These are phyloP conservation scores for Infundibulicybe gibba DNA, from an alignment of 768 basidiomycete genomes.

Conservation along the genomic window DNA sequence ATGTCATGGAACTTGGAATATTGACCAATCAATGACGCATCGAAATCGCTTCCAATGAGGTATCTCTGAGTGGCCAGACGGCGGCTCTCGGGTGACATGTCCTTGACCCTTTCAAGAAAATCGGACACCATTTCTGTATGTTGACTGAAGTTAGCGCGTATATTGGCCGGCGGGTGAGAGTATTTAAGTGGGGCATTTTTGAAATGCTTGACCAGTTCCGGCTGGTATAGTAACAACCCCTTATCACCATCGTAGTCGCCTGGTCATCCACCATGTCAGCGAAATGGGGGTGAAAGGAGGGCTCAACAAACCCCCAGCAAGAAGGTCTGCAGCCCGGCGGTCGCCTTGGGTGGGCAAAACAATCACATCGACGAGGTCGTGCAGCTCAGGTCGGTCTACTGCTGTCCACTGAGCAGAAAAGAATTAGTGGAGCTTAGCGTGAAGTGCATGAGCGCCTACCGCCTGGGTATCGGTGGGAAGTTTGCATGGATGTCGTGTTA, in stretches of 20 bases:
- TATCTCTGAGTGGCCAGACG: constrained; percentile 40
- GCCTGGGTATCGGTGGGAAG: constrained; percentile 65
- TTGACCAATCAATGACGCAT: constrained; percentile 43
- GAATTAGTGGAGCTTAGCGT: background rate
- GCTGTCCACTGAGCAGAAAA: constrained; percentile 47
- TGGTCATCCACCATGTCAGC: constrained; percentile 9
- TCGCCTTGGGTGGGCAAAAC: constrained; percentile 48
- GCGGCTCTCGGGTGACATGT: constrained; percentile 15
- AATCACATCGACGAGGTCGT: constrained; percentile 53
- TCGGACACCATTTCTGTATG: constrained; percentile 40
- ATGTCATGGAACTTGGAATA: constrained; percentile 58
- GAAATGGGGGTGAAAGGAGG: background rate
- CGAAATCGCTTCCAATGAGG: constrained; percentile 46
- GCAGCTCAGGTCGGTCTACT: constrained; percentile 47
- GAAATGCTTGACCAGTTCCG: constrained; percentile 51
- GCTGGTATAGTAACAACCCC: constrained; percentile 54
- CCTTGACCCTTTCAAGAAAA: constrained; percentile 30
- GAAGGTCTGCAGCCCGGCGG: constrained; percentile 57
- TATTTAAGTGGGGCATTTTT: constrained; percentile 44
- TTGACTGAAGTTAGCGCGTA: constrained; percentile 37
- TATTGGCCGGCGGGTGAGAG: constrained; percentile 42
- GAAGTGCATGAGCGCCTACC: constrained; percentile 24
- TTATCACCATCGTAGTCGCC: constrained; percentile 76
- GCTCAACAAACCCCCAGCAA: constrained; percentile 51
- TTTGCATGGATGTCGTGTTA: constrained; percentile 69